These are phyloP conservation scores for Trichoderma oligosporum DNA, from an alignment of 2,329 filamentous ascomycete genomes.

Conservation along the genomic window DNA sequence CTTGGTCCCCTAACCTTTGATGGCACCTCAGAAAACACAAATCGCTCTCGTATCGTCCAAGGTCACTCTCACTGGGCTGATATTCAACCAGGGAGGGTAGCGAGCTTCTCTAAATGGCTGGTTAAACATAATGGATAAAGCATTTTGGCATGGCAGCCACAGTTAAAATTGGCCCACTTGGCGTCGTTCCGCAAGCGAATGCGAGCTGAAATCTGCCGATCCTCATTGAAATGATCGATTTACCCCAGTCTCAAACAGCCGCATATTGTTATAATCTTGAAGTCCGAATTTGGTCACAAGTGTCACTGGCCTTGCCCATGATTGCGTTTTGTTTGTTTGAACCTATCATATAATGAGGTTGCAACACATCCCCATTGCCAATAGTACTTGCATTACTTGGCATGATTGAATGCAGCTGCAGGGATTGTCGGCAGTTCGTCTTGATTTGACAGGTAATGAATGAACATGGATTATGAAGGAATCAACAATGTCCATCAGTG, in stretches of 20 bases:
- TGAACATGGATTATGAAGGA: too few relatives aligned
- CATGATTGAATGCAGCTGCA: too few relatives aligned
- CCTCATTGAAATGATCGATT: neutral
- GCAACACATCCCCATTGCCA: too few relatives aligned
- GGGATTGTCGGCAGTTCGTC: too few relatives aligned
- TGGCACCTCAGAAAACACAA: neutral
- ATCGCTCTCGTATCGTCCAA: neutral
- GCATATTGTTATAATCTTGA: neutral
- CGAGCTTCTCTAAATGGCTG: neutral
- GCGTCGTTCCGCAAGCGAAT: slow-evolving; percentile 14
- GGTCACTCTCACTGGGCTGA: neutral
- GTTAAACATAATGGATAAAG: neutral
- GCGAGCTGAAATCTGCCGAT: neutral
- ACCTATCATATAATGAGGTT: too few relatives aligned
- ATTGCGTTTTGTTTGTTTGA: too few relatives aligned
- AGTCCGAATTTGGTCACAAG: too few relatives aligned
- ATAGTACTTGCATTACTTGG: too few relatives aligned
- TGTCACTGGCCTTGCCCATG: too few relatives aligned
- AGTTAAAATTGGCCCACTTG: neutral
- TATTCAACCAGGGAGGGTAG: neutral
- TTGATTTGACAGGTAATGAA: too few relatives aligned
- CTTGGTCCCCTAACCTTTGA: neutral
- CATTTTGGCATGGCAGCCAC: neutral
- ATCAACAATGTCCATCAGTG: too few relatives aligned
- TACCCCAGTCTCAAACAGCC: too few relatives aligned